phyloP scores from a whole-genome alignment of 345 rosid genomes.

The Lepidium didymum region DNA sequence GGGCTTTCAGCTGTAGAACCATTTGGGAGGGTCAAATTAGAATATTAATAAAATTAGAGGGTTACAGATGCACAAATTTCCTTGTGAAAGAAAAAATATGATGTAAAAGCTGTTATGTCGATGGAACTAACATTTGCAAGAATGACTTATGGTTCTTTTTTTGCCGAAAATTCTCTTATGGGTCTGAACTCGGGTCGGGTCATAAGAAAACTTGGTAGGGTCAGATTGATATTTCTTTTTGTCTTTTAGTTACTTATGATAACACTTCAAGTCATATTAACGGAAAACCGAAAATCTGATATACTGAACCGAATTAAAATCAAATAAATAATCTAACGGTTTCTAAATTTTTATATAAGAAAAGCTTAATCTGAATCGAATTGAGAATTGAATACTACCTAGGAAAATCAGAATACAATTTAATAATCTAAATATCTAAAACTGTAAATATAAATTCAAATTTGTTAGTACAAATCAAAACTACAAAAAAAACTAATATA shows the following conservation, averaged over 20 bases:
- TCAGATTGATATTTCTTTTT: not conserved
- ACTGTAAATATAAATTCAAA: too few relatives aligned
- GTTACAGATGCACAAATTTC: constrained; percentile 6
- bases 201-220: not conserved
- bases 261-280: too few relatives aligned
- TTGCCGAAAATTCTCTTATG: not conserved
- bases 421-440: too few relatives aligned
- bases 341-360: too few relatives aligned
- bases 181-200: not conserved
- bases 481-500: too few relatives aligned
- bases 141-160: not conserved
- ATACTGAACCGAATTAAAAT: too few relatives aligned
- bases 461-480: too few relatives aligned
- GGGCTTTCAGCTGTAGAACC: constrained; percentile 14
- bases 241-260: not conserved
- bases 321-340: too few relatives aligned
- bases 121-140: constrained; percentile 43
- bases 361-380: too few relatives aligned
- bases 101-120: constrained; percentile 21
- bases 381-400: too few relatives aligned
- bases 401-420: too few relatives aligned
- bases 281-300: too few relatives aligned
- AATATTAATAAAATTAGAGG: constrained; percentile 18
- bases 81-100: constrained; percentile 2
- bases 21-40: constrained; percentile 11